Evolutionary conservation across 257 asterid genomes (phyloP).

Genomic region (Linderniella brevidens): DNA sequence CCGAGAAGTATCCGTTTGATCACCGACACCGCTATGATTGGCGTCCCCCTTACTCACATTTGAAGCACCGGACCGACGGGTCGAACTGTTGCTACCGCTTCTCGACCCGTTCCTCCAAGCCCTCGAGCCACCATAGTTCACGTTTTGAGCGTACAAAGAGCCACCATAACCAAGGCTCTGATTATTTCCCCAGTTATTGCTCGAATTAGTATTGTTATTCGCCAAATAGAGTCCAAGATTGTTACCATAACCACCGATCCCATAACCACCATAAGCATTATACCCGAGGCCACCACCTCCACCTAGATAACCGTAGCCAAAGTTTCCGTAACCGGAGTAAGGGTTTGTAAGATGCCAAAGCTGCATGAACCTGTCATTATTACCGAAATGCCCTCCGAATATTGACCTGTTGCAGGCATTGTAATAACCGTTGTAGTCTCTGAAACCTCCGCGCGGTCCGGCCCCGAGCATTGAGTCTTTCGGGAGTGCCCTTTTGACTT

Average conservation of each 20-base stretch:
- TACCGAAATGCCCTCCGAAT: constrained; percentile 5
- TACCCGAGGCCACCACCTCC: constrained; percentile 11
- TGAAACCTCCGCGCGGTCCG: constrained; percentile 12
- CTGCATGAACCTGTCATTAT: constrained; percentile 11
- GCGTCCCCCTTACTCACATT: too few species aligned
- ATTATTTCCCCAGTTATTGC: too few species aligned
- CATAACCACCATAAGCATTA: constrained; percentile 14
- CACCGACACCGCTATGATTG: too few species aligned
- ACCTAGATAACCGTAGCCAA: constrained; percentile 13
- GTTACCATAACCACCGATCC: constrained; percentile 9
- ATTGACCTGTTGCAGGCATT: not conserved
- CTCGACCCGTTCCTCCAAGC: too few species aligned
- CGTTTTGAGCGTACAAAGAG: too few species aligned
- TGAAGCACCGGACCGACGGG: too few species aligned
- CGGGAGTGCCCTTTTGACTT: constrained; percentile 30
- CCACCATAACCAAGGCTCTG: too few species aligned
- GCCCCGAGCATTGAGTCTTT: constrained; percentile 19
- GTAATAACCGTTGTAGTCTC: constrained; percentile 6
- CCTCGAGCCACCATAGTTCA: too few species aligned
- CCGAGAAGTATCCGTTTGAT: too few species aligned
- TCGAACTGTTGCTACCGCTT: too few species aligned
- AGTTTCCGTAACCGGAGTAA: constrained; percentile 14
- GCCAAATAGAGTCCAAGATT: too few species aligned
- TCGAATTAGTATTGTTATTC: too few species aligned
- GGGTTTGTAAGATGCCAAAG: constrained; percentile 10